Evolutionary conservation across 2,329 filamentous ascomycete genomes (phyloP).

Genomic region (Endoconidiophora laricicola): DNA sequence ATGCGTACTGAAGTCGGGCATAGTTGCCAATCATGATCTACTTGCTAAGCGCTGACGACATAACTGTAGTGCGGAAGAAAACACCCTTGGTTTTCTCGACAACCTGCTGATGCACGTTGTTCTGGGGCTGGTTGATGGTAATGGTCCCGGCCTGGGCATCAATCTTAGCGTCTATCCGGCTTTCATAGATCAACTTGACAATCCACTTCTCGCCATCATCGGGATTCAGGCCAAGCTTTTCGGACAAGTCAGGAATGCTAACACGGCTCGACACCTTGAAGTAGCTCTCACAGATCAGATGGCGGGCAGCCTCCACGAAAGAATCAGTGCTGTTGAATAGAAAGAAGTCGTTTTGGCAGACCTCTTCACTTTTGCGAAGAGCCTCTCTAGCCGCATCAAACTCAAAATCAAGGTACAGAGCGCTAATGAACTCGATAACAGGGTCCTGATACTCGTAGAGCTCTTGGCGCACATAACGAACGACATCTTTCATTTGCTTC

Average conservation of each 20-base stretch:
- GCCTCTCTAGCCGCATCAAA: slow-evolving; percentile 93
- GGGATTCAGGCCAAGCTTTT: slow-evolving; percentile 74
- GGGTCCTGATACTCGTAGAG: slow-evolving; percentile 95
- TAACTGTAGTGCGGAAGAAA: slow-evolving; percentile 94
- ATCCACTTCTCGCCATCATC: slow-evolving; percentile 99
- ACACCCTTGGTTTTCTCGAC: slow-evolving; percentile 98
- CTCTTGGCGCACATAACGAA: slow-evolving; percentile 91
- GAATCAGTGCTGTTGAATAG: slow-evolving; percentile 65
- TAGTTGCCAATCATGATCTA: slow-evolving; percentile 18
- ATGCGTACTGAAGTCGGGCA: not conserved
- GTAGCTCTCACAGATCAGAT: slow-evolving; percentile 96
- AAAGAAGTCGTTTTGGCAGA: slow-evolving; percentile 92
- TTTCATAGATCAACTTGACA: slow-evolving; percentile 96
- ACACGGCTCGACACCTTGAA: slow-evolving; percentile 99
- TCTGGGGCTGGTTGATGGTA: slow-evolving; percentile 97
- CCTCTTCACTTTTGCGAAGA: slow-evolving; percentile 72
- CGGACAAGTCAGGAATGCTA: slow-evolving; percentile 91
- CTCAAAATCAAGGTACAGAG: slow-evolving; percentile 70
- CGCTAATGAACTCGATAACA: slow-evolving; percentile 89
- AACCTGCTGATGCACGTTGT: slow-evolving; percentile 97
- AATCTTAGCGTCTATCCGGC: slow-evolving; percentile 94
- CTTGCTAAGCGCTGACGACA: slow-evolving; percentile 50
- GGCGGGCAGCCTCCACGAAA: slow-evolving; percentile 86
- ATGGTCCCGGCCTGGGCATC: slow-evolving; percentile 98
- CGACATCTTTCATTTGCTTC: slow-evolving; percentile 95